Evolutionary conservation across 768 basidiomycete species (phyloP), one percentile per base, ranked within the genome.

Genomic region (Auricularia cornea): DNA sequence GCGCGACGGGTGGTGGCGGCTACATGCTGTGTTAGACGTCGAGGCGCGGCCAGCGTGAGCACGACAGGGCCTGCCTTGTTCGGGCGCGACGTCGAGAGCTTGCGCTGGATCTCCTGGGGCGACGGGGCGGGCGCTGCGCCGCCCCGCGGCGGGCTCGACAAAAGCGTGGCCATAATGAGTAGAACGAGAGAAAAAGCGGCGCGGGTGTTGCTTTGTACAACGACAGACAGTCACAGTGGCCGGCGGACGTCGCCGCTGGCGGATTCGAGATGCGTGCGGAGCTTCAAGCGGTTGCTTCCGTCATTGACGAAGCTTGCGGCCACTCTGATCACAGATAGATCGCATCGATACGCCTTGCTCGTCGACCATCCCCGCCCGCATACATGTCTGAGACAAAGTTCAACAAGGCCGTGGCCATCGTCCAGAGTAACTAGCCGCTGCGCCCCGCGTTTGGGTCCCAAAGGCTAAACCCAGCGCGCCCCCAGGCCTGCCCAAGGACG

Each of bases 41-140:
- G 20, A 44, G 64, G 35, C 6, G 62, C 62, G 10, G 60, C 28
- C n/a, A n/a, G n/a, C n/a, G n/a, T n/a, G n/a, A n/a, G 28, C 30
- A 26, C 26, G 54, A 57, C 28, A 26, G 10, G 20, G 28, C 30
- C 12, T 57, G 26, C 54, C 54, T 57, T 57, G 54, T 16, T n/a
- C 12, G 30, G 28, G 54, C 54, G 54, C 54, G 54, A 57, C 5
- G 54, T 57, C 26, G 90, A 92, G 5, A 95, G 83, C 72, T 94
- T 94, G 67, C 91, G 81, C 63, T 90, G 83, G 20, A 95, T 84
- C 77, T 95, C 93, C 72, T 92, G 91, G 18, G 88, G 86, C 14
- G 92, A 87, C 8, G 91, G 93, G 3, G 92, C 89, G 16, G 88
- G 74, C 20, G 70, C 76, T n/a, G 77, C 65, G 10, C 35, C 35